phyloP scores from a whole-genome alignment of 305 asterid species.

The Fraxinus velutina region DNA sequence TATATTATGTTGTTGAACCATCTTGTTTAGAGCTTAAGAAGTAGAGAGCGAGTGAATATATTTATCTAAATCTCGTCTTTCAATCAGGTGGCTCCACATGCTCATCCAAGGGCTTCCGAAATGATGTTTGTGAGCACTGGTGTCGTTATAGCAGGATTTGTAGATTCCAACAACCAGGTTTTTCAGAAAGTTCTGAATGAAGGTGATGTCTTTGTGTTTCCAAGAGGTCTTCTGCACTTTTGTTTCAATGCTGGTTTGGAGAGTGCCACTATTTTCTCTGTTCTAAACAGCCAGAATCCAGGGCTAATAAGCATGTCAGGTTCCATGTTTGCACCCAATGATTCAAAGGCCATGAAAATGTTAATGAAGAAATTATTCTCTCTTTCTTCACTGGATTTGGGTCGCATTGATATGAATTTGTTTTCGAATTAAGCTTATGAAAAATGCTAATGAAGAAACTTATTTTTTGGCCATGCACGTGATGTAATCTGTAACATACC shows the following conservation, averaged over 20 bases:
- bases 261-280: constrained; percentile 47
- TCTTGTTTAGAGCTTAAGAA: neutral
- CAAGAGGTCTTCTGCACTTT: constrained; percentile 66
- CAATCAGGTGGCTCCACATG: constrained; percentile 34
- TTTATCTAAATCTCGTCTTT: neutral
- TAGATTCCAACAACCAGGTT: constrained; percentile 42
- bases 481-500: neutral
- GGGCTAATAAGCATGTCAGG: constrained; percentile 49
- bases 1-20: neutral
- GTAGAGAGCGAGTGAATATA: neutral
- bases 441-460: neutral
- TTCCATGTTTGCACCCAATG: constrained; percentile 34
- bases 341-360: constrained; percentile 26
- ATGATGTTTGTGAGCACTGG: constrained; percentile 55
- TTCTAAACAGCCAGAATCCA: constrained; percentile 71
- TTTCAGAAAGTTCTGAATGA: constrained; percentile 44
- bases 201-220: constrained; percentile 68
- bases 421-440: constrained; percentile 19
- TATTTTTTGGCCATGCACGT: neutral
- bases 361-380: constrained; percentile 31
- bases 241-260: constrained; percentile 58
- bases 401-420: constrained; percentile 40
- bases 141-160: constrained; percentile 44
- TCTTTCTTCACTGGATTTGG: constrained; percentile 31
- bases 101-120: constrained; percentile 74